A percentile compares a stretch with the other conserved stretches of the same genome.
These are phyloP conservation scores for Mortierella sp. DNA, from an alignment of 371 early-diverging fungal genomes.

Conservation along the genomic window DNA sequence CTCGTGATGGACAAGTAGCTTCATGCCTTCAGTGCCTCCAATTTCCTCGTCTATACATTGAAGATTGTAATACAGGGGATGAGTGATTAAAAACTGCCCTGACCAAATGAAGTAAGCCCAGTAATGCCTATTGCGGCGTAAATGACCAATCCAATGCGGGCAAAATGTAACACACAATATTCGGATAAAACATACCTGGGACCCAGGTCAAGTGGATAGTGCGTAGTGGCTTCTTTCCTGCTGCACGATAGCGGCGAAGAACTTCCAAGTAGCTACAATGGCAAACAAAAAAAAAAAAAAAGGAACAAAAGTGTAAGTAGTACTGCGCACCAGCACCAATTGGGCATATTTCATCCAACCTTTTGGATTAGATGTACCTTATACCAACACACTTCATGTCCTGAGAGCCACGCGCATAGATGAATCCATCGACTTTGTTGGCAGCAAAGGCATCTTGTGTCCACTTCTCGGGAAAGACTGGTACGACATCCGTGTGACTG, in stretches of 20 bases:
- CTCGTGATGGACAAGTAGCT: slow-evolving; percentile 65
- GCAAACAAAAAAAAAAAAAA: not conserved
- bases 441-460: slow-evolving; percentile 81
- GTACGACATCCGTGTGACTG: slow-evolving; percentile 90
- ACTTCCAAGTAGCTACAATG: slow-evolving; percentile 77
- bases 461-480: slow-evolving; percentile 83
- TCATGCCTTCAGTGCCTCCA: slow-evolving; percentile 84
- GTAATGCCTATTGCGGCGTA: not conserved
- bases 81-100: not conserved
- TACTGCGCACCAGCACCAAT: no score
- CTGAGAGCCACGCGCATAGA: slow-evolving; percentile 85
- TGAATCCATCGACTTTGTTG: slow-evolving; percentile 71
- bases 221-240: slow-evolving; percentile 66
- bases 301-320: not conserved
- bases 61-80: not conserved
- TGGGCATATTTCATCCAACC: no score
- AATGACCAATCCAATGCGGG: not conserved
- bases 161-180: not conserved
- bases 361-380: slow-evolving; percentile 38
- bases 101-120: not conserved
- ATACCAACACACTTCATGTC: slow-evolving; percentile 92
- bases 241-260: slow-evolving; percentile 67
- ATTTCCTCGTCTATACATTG: slow-evolving; percentile 79
- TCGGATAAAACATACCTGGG: slow-evolving; percentile 59
- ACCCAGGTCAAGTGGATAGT: slow-evolving; percentile 81